phyloP scores from a whole-genome alignment of 2,329 filamentous ascomycete species.

The Venturia nashicola region DNA sequence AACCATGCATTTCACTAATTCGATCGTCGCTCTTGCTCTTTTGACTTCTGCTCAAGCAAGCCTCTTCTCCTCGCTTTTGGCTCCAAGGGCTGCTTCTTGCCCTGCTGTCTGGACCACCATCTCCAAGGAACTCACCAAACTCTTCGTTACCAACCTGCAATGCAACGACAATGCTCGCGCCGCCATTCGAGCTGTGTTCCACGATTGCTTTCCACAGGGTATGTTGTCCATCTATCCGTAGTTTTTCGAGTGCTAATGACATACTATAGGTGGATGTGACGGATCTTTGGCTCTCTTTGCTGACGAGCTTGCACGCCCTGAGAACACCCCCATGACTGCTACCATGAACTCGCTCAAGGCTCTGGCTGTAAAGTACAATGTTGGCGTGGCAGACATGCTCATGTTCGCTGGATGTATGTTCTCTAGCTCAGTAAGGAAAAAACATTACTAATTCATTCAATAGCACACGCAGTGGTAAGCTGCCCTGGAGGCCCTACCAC shows the following conservation, averaged over 20 bases:
- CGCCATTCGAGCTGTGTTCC: conserved; percentile 23
- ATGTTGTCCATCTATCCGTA: background rate
- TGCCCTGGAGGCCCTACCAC: conserved; percentile 41
- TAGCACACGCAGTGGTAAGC: conserved; percentile 34
- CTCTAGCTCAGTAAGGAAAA: too few relatives aligned
- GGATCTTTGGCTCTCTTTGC: conserved; percentile 27
- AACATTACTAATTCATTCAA: conserved; percentile 9
- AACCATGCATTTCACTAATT: background rate
- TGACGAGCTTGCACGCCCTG: conserved; percentile 22
- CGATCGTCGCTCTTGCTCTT: background rate
- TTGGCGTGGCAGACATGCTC: conserved; percentile 43
- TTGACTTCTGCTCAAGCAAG: background rate
- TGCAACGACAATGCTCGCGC: conserved; percentile 22
- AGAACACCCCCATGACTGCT: conserved; percentile 33
- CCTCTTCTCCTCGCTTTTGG: background rate
- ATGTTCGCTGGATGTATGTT: conserved; percentile 30
- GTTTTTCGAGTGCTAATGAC: background rate
- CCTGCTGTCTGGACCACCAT: conserved; percentile 20
- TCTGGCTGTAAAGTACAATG: conserved; percentile 29
- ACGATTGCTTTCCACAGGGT: conserved; percentile 13
- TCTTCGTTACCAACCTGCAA: conserved; percentile 17
- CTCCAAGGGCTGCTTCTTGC: conserved; percentile 12
- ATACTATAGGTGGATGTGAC: conserved; percentile 24
- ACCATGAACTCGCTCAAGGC: conserved; percentile 26
- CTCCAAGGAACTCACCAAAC: conserved; percentile 17